phyloP scores from a whole-genome alignment of 495 filamentous ascomycete genomes.

The Penicillium coffeae region DNA sequence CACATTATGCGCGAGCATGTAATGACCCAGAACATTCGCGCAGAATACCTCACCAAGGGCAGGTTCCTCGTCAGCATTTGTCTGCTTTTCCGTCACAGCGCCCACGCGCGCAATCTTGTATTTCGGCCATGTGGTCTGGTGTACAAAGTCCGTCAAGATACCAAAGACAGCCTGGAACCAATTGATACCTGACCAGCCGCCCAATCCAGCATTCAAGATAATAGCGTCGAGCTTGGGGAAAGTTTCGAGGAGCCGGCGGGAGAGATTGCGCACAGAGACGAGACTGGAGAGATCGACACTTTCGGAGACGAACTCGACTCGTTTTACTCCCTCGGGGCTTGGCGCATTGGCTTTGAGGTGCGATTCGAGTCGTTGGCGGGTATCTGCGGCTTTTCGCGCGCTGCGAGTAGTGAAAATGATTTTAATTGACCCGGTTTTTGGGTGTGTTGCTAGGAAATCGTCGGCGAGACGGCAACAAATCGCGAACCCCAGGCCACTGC shows the following conservation, averaged over 20 bases:
- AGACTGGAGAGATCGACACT: slow-evolving; percentile 56
- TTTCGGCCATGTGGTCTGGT: slow-evolving; percentile 70
- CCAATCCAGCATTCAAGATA: slow-evolving; percentile 85
- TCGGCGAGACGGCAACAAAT: slow-evolving; percentile 85
- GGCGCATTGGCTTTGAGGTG: slow-evolving; percentile 29
- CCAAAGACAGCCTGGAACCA: slow-evolving; percentile 61
- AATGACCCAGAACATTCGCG: slow-evolving; percentile 93
- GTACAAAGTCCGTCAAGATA: slow-evolving; percentile 60
- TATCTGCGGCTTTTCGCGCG: slow-evolving; percentile 41
- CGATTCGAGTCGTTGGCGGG: slow-evolving; percentile 34
- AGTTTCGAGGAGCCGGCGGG: slow-evolving; percentile 39
- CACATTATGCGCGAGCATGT: slow-evolving; percentile 79
- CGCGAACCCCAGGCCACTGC: slow-evolving; percentile 83
- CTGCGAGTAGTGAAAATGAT: slow-evolving; percentile 53
- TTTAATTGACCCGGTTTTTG: slow-evolving; percentile 53
- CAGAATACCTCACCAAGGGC: slow-evolving; percentile 77
- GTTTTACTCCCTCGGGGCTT: slow-evolving; percentile 18
- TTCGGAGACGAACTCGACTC: slow-evolving; percentile 46
- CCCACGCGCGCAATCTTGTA: slow-evolving; percentile 68
- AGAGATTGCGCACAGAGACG: slow-evolving; percentile 50
- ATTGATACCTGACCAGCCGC: slow-evolving; percentile 77
- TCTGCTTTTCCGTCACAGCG: slow-evolving; percentile 41
- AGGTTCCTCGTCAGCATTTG: slow-evolving; percentile 38
- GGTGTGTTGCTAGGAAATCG: slow-evolving; percentile 73
- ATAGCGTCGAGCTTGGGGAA: slow-evolving; percentile 72